Evolutionary conservation across 768 basidiomycete genomes (phyloP), one percentile per base, ranked within the genome.

Genomic region (Lentinula edodes): DNA sequence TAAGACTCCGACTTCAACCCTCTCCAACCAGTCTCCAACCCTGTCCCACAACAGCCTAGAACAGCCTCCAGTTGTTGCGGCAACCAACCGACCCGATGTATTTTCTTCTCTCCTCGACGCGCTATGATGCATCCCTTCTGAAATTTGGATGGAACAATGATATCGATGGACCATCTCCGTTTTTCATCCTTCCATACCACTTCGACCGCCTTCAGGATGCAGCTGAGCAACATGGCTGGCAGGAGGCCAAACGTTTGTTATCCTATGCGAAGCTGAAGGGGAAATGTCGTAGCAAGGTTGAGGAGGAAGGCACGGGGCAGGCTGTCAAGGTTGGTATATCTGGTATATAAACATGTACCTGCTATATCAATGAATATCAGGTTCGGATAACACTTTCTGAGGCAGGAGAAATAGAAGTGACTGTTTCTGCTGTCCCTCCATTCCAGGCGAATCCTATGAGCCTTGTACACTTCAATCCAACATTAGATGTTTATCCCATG

Each of bases 181-280:
- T 85, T 65, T 72, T 91, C n/a, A 72, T 91, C 0, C 80, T 91
- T 10, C 72, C 68, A 0, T 80, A 81, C 66, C 89, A 92, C 64
- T 69, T 79, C 58, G 81, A 87, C 41, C 84, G 91, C 52, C 78
- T 93, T 0, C 52, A 69, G 10, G 71, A 76, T 16, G 86, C 86
- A 6, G 80, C 82, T 2, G 64, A 70, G 18, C 65, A 68, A n/a
- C 83, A 88, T 67, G 72, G 65, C 7, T 89, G 89, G 89, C 46
- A 68, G 2, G 62, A 74, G 20, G 75, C 71, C 18, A 67, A 68
- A 52, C 52, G 66, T 23, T 66, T 72, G 2, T 61, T 85, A 39
- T 73, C 78, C 10, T 78, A 81, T 61, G 43, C 67, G 0, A 61
- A 66, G 3, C 71, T 90, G 36, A 76, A 77, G 60, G 18, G 62